phyloP scores from a whole-genome alignment of 192 early-diverging fungal species.

The Coemansia guatemalensis region DNA sequence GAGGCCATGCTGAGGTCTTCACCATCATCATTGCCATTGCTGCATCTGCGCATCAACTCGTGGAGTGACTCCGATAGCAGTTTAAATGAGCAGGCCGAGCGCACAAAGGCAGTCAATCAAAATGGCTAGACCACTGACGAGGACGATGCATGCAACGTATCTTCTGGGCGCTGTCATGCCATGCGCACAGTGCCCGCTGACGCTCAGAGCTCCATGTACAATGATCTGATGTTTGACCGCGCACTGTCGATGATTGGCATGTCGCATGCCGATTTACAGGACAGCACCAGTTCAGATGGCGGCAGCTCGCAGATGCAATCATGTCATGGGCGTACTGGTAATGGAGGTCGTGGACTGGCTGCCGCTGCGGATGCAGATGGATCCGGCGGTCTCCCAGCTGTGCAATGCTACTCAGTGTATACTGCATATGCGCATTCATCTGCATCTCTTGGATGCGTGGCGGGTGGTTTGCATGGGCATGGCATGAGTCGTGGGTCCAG shows the following conservation, averaged over 20 bases:
- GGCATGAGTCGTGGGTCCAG: neutral
- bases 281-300: slow-evolving; percentile 16
- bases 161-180: no score
- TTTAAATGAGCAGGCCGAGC: neutral
- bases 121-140: slow-evolving; percentile 12
- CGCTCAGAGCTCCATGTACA: neutral
- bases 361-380: no score
- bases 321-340: no score
- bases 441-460: slow-evolving; percentile 5
- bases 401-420: slow-evolving; percentile 22
- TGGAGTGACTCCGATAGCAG: slow-evolving; percentile 28
- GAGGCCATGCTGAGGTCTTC: slow-evolving; percentile 18
- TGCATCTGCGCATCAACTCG: slow-evolving; percentile 1
- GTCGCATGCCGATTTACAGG: slow-evolving; percentile 35
- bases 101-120: neutral
- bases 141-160: neutral
- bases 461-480: no score
- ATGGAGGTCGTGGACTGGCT: no score
- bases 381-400: neutral
- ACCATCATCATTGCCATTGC: neutral
- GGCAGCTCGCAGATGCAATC: neutral
- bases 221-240: slow-evolving; percentile 31
- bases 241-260: slow-evolving; percentile 55
- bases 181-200: no score
- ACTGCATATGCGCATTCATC: slow-evolving; percentile 14